Evolutionary conservation across 805 yeast genomes (phyloP).

Genomic region (Lipomyces anomalus): DNA sequence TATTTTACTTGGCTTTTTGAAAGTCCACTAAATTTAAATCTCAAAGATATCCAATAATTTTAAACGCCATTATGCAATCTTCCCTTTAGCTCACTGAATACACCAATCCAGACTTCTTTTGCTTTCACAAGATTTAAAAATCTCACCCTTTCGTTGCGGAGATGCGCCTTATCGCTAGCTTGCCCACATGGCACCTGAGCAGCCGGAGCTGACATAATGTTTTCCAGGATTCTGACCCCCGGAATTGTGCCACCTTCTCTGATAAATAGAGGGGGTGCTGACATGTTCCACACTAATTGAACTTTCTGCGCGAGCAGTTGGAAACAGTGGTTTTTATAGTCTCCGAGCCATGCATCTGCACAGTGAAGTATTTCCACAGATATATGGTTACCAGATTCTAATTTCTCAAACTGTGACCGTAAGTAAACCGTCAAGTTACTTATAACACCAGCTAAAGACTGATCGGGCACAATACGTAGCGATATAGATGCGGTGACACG

Average conservation of each 20-base stretch:
- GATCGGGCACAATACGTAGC: constrained; percentile 84
- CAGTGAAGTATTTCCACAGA: constrained; percentile 62
- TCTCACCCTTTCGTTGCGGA: constrained; percentile 78
- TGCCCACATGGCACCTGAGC: constrained; percentile 97
- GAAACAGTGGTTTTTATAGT: constrained; percentile 70
- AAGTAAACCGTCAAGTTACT: constrained; percentile 45
- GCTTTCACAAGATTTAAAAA: constrained; percentile 72
- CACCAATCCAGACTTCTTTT: constrained; percentile 44
- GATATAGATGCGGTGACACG: constrained; percentile 71
- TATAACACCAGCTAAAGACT: constrained; percentile 58
- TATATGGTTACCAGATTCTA: constrained; percentile 59
- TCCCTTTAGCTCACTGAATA: constrained; percentile 2
- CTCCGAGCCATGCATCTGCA: constrained; percentile 96
- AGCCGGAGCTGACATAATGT: constrained; percentile 76
- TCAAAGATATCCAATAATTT: no score
- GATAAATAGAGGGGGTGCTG: constrained; percentile 62
- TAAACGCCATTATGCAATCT: no score
- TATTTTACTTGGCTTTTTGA: no score
- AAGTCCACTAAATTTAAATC: not conserved
- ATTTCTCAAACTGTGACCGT: constrained; percentile 40
- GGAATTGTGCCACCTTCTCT: constrained; percentile 98
- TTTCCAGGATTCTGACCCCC: constrained; percentile 76
- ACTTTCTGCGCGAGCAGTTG: constrained; percentile 59
- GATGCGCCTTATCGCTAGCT: constrained; percentile 88
- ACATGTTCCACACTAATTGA: constrained; percentile 64